These are phyloP conservation scores for Fonsecaea multimorphosa DNA, from an alignment of 2,329 filamentous ascomycete species.

Conservation along the genomic window DNA sequence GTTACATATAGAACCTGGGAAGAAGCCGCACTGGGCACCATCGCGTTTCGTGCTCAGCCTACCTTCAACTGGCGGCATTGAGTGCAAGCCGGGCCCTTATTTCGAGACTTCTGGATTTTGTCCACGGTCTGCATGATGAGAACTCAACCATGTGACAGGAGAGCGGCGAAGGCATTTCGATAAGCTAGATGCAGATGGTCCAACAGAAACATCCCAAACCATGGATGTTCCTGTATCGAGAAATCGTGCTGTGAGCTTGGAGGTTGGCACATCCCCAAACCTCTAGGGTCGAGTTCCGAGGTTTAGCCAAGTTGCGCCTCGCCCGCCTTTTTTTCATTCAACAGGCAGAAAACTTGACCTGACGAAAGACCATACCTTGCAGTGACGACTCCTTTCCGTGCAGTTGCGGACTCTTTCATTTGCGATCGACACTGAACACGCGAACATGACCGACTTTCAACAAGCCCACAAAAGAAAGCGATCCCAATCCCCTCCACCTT, in stretches of 20 bases:
- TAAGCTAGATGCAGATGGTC: background rate
- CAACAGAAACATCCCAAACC: background rate
- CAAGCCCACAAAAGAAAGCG: constrained; percentile 45
- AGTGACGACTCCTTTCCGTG: background rate
- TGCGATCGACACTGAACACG: constrained; percentile 30
- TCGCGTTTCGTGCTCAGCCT: constrained; percentile 2
- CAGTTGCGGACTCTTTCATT: background rate
- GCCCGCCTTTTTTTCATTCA: background rate
- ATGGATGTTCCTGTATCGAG: background rate
- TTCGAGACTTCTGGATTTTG: constrained; percentile 16
- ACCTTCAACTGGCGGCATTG: constrained; percentile 21
- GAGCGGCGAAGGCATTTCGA: background rate
- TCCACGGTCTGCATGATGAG: constrained; percentile 19
- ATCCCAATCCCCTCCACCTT: constrained; percentile 51
- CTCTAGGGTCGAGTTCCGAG: background rate
- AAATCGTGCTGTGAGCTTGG: background rate
- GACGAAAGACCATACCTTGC: background rate
- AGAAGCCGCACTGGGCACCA: constrained; percentile 1
- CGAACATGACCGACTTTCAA: constrained; percentile 40
- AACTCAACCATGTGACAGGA: background rate
- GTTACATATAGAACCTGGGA: background rate
- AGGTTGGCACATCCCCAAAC: background rate
- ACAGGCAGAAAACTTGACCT: background rate
- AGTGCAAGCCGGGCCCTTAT: constrained; percentile 21
- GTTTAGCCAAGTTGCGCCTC: constrained; percentile 1